These are phyloP conservation scores for Citrus reticulata DNA, from an alignment of 345 rosid species.

Conservation along the genomic window DNA sequence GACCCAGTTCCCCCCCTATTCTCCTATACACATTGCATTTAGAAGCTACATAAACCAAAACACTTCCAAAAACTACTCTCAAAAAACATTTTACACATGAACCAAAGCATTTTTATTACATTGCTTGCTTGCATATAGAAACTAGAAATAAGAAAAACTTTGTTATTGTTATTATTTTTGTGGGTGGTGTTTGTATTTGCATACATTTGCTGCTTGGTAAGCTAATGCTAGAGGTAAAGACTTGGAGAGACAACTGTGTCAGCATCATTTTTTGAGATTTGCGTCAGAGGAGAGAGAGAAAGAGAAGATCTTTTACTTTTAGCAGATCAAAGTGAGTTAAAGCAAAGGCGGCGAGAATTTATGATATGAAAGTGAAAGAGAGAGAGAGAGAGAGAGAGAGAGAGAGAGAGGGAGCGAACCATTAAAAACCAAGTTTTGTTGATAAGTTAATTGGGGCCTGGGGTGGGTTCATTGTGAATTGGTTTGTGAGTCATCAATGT, in stretches of 20 bases:
- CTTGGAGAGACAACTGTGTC: slow-evolving; percentile 38
- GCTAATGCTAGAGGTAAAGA: not conserved
- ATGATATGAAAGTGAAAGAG: slow-evolving; percentile 8
- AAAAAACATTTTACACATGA: no score
- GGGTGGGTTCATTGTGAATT: not conserved
- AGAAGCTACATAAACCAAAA: no score
- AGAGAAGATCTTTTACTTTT: slow-evolving; percentile 24
- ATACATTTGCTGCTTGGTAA: not conserved
- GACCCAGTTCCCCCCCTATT: no score
- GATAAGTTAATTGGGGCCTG: not conserved
- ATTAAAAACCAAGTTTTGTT: not conserved
- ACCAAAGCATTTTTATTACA: not conserved
- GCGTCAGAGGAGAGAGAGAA: slow-evolving; percentile 31
- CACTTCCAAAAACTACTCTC: no score
- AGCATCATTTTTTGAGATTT: slow-evolving; percentile 51
- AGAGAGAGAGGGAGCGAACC: not conserved
- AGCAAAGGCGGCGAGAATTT: slow-evolving; percentile 80
- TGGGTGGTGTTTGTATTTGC: not conserved
- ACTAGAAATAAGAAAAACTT: not conserved
- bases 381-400: not conserved
- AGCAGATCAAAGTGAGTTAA: slow-evolving; percentile 52
- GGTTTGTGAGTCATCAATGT: slow-evolving; percentile 24
- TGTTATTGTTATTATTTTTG: no score
- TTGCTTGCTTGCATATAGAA: not conserved
- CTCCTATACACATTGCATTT: no score